A percentile compares a stretch with the other conserved stretches of the same genome.
Conservation (phyloP, 2,329 filamentous ascomycete species). For the Albifimbria verrucaria region DNA sequence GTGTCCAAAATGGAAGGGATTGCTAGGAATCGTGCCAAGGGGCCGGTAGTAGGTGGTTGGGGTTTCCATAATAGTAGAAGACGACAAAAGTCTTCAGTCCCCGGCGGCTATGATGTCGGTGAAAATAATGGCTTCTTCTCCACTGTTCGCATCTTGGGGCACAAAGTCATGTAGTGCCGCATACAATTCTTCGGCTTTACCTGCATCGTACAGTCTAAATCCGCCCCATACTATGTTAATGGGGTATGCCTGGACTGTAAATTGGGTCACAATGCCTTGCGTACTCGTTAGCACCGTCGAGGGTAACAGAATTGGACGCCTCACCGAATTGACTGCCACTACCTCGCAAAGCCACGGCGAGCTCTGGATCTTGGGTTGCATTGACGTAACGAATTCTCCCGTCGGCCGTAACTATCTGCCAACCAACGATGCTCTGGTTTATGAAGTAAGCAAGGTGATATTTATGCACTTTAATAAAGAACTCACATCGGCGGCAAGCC, state of each 20-base stretch:
- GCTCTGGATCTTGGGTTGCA: slow-evolving; percentile 18
- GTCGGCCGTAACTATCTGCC: slow-evolving; percentile 21
- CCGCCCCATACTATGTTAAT: slow-evolving; percentile 36
- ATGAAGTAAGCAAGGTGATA: too few relatives aligned
- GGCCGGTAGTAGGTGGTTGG: slow-evolving; percentile 23
- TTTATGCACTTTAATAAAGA: too few relatives aligned
- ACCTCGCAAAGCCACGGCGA: slow-evolving; percentile 22
- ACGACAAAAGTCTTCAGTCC: slow-evolving; percentile 19
- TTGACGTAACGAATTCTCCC: slow-evolving; percentile 21
- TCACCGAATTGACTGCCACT: slow-evolving; percentile 25
- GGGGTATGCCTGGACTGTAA: slow-evolving; percentile 24
- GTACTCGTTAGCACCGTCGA: background rate
- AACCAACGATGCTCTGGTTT: slow-evolving; percentile 17
- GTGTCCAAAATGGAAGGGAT: slow-evolving; percentile 18
- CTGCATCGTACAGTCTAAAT: slow-evolving; percentile 25
- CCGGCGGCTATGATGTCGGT: slow-evolving; percentile 16
- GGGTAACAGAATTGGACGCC: background rate
- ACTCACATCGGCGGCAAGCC: slow-evolving; percentile 23
- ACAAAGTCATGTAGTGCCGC: slow-evolving; percentile 29
- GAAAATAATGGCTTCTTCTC: slow-evolving; percentile 26
- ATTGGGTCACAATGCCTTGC: slow-evolving; percentile 31
- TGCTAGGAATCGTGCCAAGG: slow-evolving; percentile 28
- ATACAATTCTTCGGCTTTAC: slow-evolving; percentile 24
- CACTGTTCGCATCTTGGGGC: slow-evolving; percentile 18
- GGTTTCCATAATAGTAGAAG: slow-evolving; percentile 32